Evolutionary conservation across 2,329 filamentous ascomycete species (phyloP).

Genomic region (Colletotrichum shisoi): DNA sequence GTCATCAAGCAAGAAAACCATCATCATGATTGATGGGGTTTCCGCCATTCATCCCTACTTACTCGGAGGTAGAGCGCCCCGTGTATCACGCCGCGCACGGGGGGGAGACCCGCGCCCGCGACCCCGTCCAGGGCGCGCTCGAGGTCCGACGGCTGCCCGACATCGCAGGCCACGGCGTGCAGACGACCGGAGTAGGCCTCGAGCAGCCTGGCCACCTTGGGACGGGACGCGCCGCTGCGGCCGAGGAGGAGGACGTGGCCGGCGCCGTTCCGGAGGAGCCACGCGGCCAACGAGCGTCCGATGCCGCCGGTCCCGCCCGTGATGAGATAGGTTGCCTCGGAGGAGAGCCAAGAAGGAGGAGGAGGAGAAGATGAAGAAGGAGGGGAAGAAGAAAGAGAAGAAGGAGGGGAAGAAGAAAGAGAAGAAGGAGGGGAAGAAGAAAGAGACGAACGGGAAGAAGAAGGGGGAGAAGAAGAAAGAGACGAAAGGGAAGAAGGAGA

Average conservation of each 20-base stretch:
- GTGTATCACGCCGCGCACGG: not conserved
- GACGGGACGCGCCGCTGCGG: constrained; percentile 31
- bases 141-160: constrained; percentile 20
- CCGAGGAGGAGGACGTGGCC: constrained; percentile 46
- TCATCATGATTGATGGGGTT: too few relatives aligned
- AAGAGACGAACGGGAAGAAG: too few relatives aligned
- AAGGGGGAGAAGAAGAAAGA: not conserved
- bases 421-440: constrained; percentile 51
- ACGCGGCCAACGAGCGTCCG: constrained; percentile 42
- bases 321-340: constrained; percentile 42
- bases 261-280: constrained; percentile 44
- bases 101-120: not conserved
- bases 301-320: constrained; percentile 46
- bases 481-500: constrained; percentile 48
- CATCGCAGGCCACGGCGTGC: constrained; percentile 44
- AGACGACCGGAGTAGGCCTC: not conserved
- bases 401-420: too few relatives aligned
- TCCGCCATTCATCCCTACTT: not conserved
- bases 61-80: not conserved
- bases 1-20: too few relatives aligned
- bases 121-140: not conserved
- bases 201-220: constrained; percentile 6
- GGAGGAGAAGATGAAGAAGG: not conserved
- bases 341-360: not conserved
- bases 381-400: constrained; percentile 16